Evolutionary conservation across 2,329 filamentous ascomycete species (phyloP), one percentile per base, ranked within the genome.

Genomic region (Paraconiothyrium sp.): DNA sequence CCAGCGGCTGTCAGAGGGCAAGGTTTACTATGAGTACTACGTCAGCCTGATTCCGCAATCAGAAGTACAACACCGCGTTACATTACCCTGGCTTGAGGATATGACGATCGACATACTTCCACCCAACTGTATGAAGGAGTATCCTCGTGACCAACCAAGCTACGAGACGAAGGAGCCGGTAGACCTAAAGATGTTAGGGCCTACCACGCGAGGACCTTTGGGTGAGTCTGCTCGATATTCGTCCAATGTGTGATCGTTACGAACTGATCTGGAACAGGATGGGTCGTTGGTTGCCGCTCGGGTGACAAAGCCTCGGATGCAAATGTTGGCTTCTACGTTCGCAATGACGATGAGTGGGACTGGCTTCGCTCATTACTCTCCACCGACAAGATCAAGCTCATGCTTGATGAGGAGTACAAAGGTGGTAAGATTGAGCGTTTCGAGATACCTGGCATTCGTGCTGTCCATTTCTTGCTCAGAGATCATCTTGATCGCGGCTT

Each of bases 401-500:
- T 74, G 47, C 60, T 74, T 22, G 78, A 39, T n/a, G 55, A 63
- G 24, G 59, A 61, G 52, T 63, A 57, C 50, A 54, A 44, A 30
- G 60, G 60, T 30, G 78, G 47, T n/a, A 77, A 63, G 46, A 66
- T 69, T 49, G 64, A 69, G 58, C 71, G 77, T 1, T 73, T 76
- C 51, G 77, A 79, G 63, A 69, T 79, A 51, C 73, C 71, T 20
- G 67, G 71, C 6, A 73, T 66, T 66, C 49, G 43, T 30, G 77
- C 77, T 10, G 76, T 80, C 20, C 78, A 80, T 59, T 79, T 80
- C 62, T 65, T 82, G 30, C 66, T 84, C 16, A 74, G 81, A 52
- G 81, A 83, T 64, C 80, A 83, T 60, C 70, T 83, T 4, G 80
- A 81, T 48, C 73, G 80, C 0, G 80, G 80, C 0, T 80, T 79